Evolutionary conservation across 306 rosid genomes (phyloP).

Genomic region (Cicer chorassanicum): DNA sequence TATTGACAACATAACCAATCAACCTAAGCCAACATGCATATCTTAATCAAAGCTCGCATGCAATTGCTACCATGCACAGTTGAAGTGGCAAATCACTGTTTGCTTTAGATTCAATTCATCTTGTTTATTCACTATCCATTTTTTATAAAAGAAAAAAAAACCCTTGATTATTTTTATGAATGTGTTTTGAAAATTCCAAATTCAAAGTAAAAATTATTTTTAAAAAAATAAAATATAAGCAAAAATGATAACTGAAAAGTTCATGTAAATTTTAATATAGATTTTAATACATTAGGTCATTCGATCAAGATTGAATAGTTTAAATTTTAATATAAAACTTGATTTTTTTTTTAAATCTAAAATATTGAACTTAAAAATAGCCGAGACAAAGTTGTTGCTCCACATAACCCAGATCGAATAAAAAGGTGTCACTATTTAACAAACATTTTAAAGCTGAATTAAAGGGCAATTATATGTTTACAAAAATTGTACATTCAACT

Average conservation of each 20-base stretch:
- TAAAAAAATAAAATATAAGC: too few relatives aligned
- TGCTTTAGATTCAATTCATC: slow-evolving; percentile 22
- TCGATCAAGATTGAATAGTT: too few relatives aligned
- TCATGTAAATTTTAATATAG: too few relatives aligned
- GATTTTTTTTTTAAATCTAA: too few relatives aligned
- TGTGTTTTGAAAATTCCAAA: too few relatives aligned
- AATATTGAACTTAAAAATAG: too few relatives aligned
- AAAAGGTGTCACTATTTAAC: not conserved
- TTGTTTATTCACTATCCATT: slow-evolving; percentile 37
- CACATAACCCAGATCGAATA: too few relatives aligned
- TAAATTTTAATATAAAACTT: too few relatives aligned
- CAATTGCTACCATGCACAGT: slow-evolving; percentile 19
- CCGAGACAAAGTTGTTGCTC: too few relatives aligned
- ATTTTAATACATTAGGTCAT: too few relatives aligned
- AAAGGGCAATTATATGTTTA: slow-evolving; percentile 29
- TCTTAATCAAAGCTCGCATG: slow-evolving; percentile 37
- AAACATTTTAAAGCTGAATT: slow-evolving; percentile 30
- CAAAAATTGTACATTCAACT: slow-evolving; percentile 22
- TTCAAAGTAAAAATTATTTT: too few relatives aligned
- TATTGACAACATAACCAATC: slow-evolving; percentile 44
- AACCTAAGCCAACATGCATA: slow-evolving; percentile 31
- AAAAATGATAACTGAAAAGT: too few relatives aligned
- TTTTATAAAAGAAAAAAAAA: not conserved
- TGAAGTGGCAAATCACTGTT: slow-evolving; percentile 45
- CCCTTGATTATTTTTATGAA: not conserved